Percentiles rank a stretch among this genome's conserved stretches.
These are phyloP conservation scores for Rhodotorula sp. DNA, from an alignment of 1,284 basidiomycete genomes.

Conservation along the genomic window DNA sequence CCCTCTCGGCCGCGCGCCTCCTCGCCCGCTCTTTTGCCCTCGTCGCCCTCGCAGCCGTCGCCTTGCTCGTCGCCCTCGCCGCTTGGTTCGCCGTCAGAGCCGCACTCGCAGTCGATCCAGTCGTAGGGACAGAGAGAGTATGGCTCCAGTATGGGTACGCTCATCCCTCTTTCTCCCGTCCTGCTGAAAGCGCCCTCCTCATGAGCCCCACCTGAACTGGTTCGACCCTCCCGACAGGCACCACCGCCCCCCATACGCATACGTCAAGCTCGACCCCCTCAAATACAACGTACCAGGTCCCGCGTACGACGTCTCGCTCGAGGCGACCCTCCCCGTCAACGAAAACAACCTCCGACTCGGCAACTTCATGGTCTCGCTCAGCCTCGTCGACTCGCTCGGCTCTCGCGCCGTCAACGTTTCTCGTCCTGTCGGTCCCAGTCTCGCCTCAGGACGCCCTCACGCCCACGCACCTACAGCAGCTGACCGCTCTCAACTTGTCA, in stretches of 20 bases:
- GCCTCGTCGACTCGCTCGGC: neutral
- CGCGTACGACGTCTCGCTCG: conserved; percentile 12
- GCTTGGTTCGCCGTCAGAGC: conserved; percentile 5
- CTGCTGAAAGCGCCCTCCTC: too few species aligned
- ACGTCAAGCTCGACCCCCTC: neutral
- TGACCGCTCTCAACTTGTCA: neutral
- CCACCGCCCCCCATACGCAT: conserved; percentile 4
- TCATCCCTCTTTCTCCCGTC: too few species aligned
- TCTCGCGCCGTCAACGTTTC: conserved; percentile 2
- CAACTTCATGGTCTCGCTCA: conserved; percentile 17
- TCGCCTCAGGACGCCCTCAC: neutral
- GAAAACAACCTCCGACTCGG: conserved; percentile 21
- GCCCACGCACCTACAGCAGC: too few species aligned
- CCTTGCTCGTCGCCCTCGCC: neutral
- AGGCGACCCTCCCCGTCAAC: conserved; percentile 18
- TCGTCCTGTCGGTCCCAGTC: neutral
- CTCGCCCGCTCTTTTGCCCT: neutral
- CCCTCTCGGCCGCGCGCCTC: neutral
- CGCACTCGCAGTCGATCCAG: neutral
- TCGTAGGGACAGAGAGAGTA: conserved; percentile 5
- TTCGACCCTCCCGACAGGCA: neutral
- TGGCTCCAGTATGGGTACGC: conserved; percentile 22
- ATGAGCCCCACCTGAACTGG: neutral
- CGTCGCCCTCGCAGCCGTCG: neutral
- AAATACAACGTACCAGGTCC: conserved; percentile 2